Evolutionary conservation across 768 basidiomycete genomes (phyloP).

Genomic region (Calocera viscosa): DNA sequence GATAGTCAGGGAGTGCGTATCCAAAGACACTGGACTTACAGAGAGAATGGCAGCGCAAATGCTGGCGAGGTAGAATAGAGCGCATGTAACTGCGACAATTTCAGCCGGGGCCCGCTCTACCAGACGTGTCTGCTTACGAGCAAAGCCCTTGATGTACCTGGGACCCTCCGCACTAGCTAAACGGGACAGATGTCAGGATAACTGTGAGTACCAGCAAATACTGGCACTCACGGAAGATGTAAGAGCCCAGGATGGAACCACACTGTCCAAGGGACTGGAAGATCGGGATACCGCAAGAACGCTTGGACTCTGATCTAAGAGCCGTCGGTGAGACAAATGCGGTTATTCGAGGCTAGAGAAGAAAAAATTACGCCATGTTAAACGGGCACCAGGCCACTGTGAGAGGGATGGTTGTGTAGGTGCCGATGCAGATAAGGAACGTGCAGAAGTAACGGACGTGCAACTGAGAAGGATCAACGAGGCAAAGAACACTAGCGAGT

Average conservation of each 20-base stretch:
- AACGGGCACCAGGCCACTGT: conserved; percentile 58
- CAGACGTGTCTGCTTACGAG: too few species aligned
- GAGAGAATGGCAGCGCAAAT: background rate
- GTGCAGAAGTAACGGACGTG: conserved; percentile 65
- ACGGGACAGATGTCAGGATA: too few species aligned
- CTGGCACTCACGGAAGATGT: conserved; percentile 38
- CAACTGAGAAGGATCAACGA: conserved; percentile 40
- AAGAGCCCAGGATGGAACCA: conserved; percentile 54
- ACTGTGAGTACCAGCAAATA: too few species aligned
- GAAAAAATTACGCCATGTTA: background rate
- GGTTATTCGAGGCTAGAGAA: conserved; percentile 46
- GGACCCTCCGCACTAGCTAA: conserved; percentile 44
- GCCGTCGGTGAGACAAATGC: conserved; percentile 31
- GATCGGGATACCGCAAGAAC: conserved; percentile 60
- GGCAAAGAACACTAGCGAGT: conserved; percentile 32
- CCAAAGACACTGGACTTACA: background rate
- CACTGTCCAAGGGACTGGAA: conserved; percentile 73
- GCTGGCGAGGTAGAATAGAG: background rate
- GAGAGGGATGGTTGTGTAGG: conserved; percentile 62
- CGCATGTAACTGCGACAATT: background rate
- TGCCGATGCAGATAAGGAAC: conserved; percentile 64
- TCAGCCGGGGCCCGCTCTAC: too few species aligned
- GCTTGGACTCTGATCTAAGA: conserved; percentile 70
- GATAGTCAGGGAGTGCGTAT: background rate
- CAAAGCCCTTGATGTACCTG: conserved; percentile 28